Evolutionary conservation across 257 asterid species (phyloP), one percentile per base, ranked within the genome.

Genomic region (Ilex aquifolium): DNA sequence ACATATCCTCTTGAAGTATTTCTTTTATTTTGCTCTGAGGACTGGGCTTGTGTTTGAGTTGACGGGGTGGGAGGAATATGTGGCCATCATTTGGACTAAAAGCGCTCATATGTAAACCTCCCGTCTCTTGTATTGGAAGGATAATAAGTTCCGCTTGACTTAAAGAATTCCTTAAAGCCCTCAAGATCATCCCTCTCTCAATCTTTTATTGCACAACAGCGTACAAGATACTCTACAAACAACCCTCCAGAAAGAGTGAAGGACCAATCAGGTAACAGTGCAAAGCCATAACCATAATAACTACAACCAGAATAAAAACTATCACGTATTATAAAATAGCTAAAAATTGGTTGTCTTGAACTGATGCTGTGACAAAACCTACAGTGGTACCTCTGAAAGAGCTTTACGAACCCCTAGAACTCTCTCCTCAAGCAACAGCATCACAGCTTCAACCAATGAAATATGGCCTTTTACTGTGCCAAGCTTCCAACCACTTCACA

Each of bases 211-310:
- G 95, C 88, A 78, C 88, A 74, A 73, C 87, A 81, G 69, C 90
- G 88, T 62, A 93, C 97, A 63, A 93, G 81, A 80, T 89, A 93
- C 67, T 93, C 99, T 63, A 89, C 85, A 78, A 93, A 90, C 66
- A 84, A 60, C 91, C 90, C 99, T 59, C 97, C 99, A 61, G 92
- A 21, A 21, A 0, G 27, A 21, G 0, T 21, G 27, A 71, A 64
- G 94, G 74, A 66, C 99, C 99, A 72, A 85, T 83, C 83, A 92
- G 80, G 88, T 89, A 92, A 77, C 99, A 92, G 75, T 92, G 96
- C 69, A 97, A 92, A 55, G 99, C 99, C 99, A 89, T 93, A 65
- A 93, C 97, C 57, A 93, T 96, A 50, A 93, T 86, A 63, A 81
- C 99, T 93, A 74, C 79, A 74, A 77, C 56, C 59, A 21, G 27